Evolutionary conservation across 306 rosid genomes (phyloP), one percentile per base, ranked within the genome.

Genomic region (Luffa aegyptiaca): DNA sequence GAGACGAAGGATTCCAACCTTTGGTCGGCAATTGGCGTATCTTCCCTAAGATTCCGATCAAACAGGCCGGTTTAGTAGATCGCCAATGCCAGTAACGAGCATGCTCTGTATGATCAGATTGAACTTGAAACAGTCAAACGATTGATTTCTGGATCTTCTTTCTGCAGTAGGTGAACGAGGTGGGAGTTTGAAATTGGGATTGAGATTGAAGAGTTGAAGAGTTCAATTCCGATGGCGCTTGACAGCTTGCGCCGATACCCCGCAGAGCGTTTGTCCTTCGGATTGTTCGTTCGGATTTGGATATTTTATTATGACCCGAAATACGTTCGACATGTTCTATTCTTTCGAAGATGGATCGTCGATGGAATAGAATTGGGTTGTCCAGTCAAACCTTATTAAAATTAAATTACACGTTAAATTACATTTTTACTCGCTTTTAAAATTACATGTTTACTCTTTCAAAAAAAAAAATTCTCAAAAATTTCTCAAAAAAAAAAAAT

Each of bases 191-290:
- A 74, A 74, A 26, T 74, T 51, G 45, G 4, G 48, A 52, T 75
- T 75, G 63, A 35, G 33, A 33, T 51, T 8, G 8, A 73, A 73
- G 45, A 14, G 63, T 75, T 52, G 78, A 75, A 51, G 63, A 21
- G 33, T 75, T 75, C 17, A 18, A 52, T 52, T 75, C 78, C 78
- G 63, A 75, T 75, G 62, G 44, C 62, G 78, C 46, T 75, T 16
- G 33, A 35, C 78, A 51, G 46, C 62, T 75, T 9, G 62, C 78
- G 63, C 58, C 59, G 33, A 5, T 75, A 0, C 13, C 12, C 26
- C 58, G 59, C 16, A 16, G 59, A 73, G 11, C 76, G 37, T 46
- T 45, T 20, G 59, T 46, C 35, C 42, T 31, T 48, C 20, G 42
- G 56, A 45, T 69, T 46, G 55, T 20, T 66, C 3, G 17, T 45